phyloP scores from a whole-genome alignment of 805 yeast genomes.

The Sugiyamaella lignohabitans region DNA sequence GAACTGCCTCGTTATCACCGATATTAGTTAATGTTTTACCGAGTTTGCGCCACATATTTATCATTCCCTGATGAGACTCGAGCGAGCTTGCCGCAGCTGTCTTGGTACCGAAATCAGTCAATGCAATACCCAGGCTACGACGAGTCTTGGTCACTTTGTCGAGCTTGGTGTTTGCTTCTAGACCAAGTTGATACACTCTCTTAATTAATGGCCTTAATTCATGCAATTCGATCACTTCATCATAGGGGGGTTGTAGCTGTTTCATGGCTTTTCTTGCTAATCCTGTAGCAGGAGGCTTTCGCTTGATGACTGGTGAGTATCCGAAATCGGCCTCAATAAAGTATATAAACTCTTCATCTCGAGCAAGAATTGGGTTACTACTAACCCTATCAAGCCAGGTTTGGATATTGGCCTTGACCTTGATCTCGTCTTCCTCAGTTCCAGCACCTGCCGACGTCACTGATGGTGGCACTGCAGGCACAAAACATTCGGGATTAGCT shows the following conservation, averaged over 20 bases:
- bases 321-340: constrained; percentile 76
- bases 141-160: constrained; percentile 47
- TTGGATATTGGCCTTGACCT: constrained; percentile 57
- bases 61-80: constrained; percentile 67
- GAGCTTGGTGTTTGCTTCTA: constrained; percentile 46
- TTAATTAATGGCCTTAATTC: constrained; percentile 84
- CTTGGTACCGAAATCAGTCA: constrained; percentile 45
- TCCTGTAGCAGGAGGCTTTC: constrained; percentile 72
- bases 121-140: constrained; percentile 47
- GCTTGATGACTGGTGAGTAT: constrained; percentile 54
- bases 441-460: constrained; percentile 75
- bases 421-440: constrained; percentile 68
- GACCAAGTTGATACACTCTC: constrained; percentile 54
- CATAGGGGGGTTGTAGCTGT: constrained; percentile 88
- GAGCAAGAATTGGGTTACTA: constrained; percentile 66
- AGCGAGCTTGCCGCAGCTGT: constrained; percentile 34
- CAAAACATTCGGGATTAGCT: constrained; percentile 86
- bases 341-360: constrained; percentile 82
- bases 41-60: constrained; percentile 68
- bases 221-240: constrained; percentile 72
- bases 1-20: constrained; percentile 71
- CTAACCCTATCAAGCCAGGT: constrained; percentile 78
- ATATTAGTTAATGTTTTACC: constrained; percentile 60
- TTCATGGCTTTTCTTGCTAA: constrained; percentile 81
- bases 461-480: constrained; percentile 78